These are phyloP conservation scores for Quercus engelmannii DNA, from an alignment of 306 rosid species.

Conservation along the genomic window DNA sequence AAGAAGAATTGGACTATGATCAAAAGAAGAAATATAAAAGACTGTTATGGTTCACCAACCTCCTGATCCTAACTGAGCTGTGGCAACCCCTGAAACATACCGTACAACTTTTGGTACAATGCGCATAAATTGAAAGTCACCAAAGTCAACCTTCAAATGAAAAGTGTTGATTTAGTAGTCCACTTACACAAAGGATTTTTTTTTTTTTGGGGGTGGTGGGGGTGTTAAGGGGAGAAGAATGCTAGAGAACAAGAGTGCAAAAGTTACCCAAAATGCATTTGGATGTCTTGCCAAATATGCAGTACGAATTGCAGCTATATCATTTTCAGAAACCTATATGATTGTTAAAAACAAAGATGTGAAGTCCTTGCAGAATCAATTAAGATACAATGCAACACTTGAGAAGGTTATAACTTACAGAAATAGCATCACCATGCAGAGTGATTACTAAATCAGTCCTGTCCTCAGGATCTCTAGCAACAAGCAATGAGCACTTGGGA, in stretches of 20 bases:
- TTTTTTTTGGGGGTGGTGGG: background rate
- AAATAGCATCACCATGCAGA: slow-evolving; percentile 76
- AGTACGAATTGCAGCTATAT: slow-evolving; percentile 57
- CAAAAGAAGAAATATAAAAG: background rate
- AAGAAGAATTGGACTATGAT: slow-evolving; percentile 16
- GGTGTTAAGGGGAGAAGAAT: background rate
- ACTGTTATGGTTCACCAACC: slow-evolving; percentile 51
- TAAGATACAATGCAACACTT: background rate
- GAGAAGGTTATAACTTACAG: slow-evolving; percentile 54
- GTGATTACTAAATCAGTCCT: slow-evolving; percentile 86
- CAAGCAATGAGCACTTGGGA: slow-evolving; percentile 82
- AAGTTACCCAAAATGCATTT: slow-evolving; percentile 87
- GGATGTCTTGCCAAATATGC: slow-evolving; percentile 88
- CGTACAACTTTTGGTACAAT: slow-evolving; percentile 73
- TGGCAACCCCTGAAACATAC: slow-evolving; percentile 89
- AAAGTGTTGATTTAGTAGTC: slow-evolving; percentile 15
- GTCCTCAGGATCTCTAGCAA: slow-evolving; percentile 90
- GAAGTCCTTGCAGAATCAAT: slow-evolving; percentile 10
- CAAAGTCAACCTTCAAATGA: slow-evolving; percentile 88
- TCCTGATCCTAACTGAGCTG: slow-evolving; percentile 93
- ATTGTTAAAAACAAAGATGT: slow-evolving; percentile 11
- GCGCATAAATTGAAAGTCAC: slow-evolving; percentile 87
- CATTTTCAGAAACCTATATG: slow-evolving; percentile 69
- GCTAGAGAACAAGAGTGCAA: slow-evolving; percentile 23
- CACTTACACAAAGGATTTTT: background rate